Evolutionary conservation across 164 flowering plant species (phyloP), one percentile per base, ranked within the genome.

Genomic region (Amborella trichopoda): DNA sequence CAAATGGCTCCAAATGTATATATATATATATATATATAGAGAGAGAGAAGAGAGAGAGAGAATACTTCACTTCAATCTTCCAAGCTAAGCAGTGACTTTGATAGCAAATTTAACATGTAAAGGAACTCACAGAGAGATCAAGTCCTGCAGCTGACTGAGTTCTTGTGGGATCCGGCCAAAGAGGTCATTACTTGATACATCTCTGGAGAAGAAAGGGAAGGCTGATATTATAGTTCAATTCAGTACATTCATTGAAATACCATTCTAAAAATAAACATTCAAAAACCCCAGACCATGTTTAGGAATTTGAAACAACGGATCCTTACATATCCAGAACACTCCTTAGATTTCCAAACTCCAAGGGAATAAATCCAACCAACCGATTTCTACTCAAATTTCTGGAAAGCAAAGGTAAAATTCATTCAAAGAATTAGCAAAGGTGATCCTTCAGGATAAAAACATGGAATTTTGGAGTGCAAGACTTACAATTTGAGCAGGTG

Each of bases 401-500:
- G 26, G 17, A 28, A 13, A 5, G 23, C 19, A 2, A 23, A 40
- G 57, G 19, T n/a, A n/a, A n/a, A n/a, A n/a, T n/a, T n/a, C n/a
- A n/a, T n/a, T n/a, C n/a, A n/a, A n/a, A n/a, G n/a, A n/a, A n/a
- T n/a, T n/a, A n/a, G n/a, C n/a, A n/a, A n/a, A n/a, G n/a, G n/a
- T n/a, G n/a, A n/a, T n/a, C n/a, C n/a, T n/a, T n/a, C n/a, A n/a
- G n/a, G n/a, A n/a, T n/a, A n/a, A n/a, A n/a, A n/a, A n/a, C n/a
- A n/a, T n/a, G n/a, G n/a, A n/a, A n/a, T n/a, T n/a, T n/a, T n/a
- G n/a, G n/a, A n/a, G n/a, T n/a, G n/a, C 5, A 14, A 50, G 27
- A 72, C 91, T 78, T 54, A 91, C 99, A 91, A 65, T 66, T 77
- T 91, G 12, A 87, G 65, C 46, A 91, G 94, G 67, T 91, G 99